phyloP scores from a whole-genome alignment of 768 basidiomycete species.

The Leccinum disarticulatum region DNA sequence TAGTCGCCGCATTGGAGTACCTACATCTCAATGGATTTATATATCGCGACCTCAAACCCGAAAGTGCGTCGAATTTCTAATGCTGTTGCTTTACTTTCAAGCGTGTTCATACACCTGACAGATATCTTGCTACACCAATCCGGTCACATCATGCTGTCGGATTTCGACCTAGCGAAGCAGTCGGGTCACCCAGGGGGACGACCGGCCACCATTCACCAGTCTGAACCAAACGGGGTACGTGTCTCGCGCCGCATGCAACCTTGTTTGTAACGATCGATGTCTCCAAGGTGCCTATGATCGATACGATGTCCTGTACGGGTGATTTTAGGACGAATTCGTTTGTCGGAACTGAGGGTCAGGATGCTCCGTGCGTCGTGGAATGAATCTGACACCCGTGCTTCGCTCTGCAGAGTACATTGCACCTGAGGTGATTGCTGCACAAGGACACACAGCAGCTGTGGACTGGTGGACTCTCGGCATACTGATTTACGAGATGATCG shows the following conservation, averaged over 20 bases:
- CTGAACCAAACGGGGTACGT: slow-evolving; percentile 85
- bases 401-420: slow-evolving; percentile 87
- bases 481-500: slow-evolving; percentile 98
- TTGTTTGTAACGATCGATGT: slow-evolving; percentile 5
- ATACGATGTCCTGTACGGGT: slow-evolving; percentile 96
- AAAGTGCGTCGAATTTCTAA: slow-evolving; percentile 66
- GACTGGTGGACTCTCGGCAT: slow-evolving; percentile 99
- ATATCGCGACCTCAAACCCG: slow-evolving; percentile 98
- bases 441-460: slow-evolving; percentile 96
- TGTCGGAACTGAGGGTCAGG: slow-evolving; percentile 95
- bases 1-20: slow-evolving; percentile 96
- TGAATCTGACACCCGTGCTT: slow-evolving; percentile 18
- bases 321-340: slow-evolving; percentile 99
- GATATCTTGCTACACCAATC: slow-evolving; percentile 97
- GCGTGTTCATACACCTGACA: slow-evolving; percentile 33
- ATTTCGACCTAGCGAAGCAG: slow-evolving; percentile 98
- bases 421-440: slow-evolving; percentile 95
- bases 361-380: slow-evolving; percentile 12
- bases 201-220: slow-evolving; percentile 83
- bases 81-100: slow-evolving; percentile 9
- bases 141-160: slow-evolving; percentile 99
- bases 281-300: slow-evolving; percentile 81
- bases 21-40: slow-evolving; percentile 99
- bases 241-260: slow-evolving; percentile 7
- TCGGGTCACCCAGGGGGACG: slow-evolving; percentile 82